Evolutionary conservation across 2,329 filamentous ascomycete species (phyloP).

Genomic region (Ophiocordyceps unilateralis): DNA sequence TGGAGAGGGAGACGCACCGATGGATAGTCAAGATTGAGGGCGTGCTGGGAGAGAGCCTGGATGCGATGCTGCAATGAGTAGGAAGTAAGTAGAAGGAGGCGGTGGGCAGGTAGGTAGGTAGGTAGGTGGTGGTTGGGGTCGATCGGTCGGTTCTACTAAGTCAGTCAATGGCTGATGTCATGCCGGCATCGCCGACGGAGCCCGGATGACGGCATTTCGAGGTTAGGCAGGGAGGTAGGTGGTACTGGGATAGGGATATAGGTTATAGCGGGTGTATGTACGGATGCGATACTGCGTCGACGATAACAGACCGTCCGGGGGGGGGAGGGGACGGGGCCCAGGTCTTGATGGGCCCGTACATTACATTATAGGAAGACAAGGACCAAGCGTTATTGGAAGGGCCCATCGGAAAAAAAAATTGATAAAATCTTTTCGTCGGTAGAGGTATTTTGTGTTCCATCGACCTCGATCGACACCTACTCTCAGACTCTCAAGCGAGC

Average conservation of each 20-base stretch:
- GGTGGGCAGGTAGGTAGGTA: not conserved
- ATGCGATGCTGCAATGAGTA: constrained; percentile 67
- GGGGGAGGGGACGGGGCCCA: too few species aligned
- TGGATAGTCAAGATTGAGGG: constrained; percentile 88
- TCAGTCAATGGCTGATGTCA: constrained; percentile 3
- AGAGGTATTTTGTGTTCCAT: too few species aligned
- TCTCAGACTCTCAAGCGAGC: not conserved
- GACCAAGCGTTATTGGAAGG: too few species aligned
- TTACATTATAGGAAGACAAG: too few species aligned
- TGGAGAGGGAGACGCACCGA: constrained; percentile 73
- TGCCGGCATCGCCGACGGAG: constrained; percentile 1
- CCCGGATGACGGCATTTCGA: not conserved
- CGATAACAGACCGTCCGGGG: not conserved
- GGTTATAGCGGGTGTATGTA: too few species aligned
- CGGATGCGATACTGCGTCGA: too few species aligned
- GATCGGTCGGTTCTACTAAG: not conserved
- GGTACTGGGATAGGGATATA: too few species aligned
- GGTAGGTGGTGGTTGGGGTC: not conserved
- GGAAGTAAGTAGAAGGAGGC: not conserved
- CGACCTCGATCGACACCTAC: not conserved
- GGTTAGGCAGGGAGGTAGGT: too few species aligned
- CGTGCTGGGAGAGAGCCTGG: constrained; percentile 75
- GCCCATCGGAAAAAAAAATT: too few species aligned
- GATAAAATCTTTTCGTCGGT: too few species aligned
- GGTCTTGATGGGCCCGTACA: too few species aligned